Conservation (phyloP, 140 eudicot species). For the Senecio squalidus region DNA sequence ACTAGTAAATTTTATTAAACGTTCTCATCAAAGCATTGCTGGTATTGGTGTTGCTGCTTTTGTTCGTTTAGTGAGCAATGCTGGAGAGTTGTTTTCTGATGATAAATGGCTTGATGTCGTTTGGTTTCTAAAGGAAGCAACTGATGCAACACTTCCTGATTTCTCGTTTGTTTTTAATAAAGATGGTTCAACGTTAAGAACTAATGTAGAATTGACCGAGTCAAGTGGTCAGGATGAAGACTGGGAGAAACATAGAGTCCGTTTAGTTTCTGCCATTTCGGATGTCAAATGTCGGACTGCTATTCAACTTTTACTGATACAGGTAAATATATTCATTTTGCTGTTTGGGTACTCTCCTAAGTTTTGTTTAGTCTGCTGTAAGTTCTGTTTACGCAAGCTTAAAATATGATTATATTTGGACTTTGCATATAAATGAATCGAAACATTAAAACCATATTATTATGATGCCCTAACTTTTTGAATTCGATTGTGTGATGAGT, state of each 20-base stretch:
- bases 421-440: too few species aligned
- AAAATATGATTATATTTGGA: too few species aligned
- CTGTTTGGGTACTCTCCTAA: not conserved
- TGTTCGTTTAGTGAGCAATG: slow-evolving; percentile 80
- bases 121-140: slow-evolving; percentile 66
- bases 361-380: not conserved
- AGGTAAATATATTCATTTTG: slow-evolving; percentile 35
- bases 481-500: too few species aligned
- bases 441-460: too few species aligned
- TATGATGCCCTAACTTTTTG: too few species aligned
- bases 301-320: slow-evolving; percentile 76
- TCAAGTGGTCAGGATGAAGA: slow-evolving; percentile 30
- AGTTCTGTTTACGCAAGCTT: too few species aligned
- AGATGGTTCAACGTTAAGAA: slow-evolving; percentile 29
- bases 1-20: slow-evolving; percentile 67
- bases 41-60: slow-evolving; percentile 96
- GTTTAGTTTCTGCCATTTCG: slow-evolving; percentile 54
- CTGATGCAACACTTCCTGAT: slow-evolving; percentile 69
- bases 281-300: slow-evolving; percentile 82
- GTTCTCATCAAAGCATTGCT: slow-evolving; percentile 96
- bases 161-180: slow-evolving; percentile 45
- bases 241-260: slow-evolving; percentile 35
- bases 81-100: slow-evolving; percentile 80
- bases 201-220: slow-evolving; percentile 12
- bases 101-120: slow-evolving; percentile 93